phyloP scores from a whole-genome alignment of 208 protist species.

The Lotmaria passim region DNA sequence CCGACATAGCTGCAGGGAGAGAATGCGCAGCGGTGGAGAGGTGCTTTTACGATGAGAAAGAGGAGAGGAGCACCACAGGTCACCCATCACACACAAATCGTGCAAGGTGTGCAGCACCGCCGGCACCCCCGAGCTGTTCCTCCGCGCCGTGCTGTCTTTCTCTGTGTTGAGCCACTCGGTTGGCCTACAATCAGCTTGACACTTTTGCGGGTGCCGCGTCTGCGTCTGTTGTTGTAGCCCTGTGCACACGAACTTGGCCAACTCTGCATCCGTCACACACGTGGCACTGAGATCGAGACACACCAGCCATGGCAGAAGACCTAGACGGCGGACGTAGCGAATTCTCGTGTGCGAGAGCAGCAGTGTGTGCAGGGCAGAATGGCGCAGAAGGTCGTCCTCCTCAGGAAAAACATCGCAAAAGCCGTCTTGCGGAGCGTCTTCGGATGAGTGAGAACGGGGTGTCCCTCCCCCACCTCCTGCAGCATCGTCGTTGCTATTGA shows the following conservation, averaged over 20 bases:
- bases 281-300: conserved; percentile 18
- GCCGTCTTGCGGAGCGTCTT: too few relatives aligned
- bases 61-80: background rate
- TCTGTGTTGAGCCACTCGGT: too few relatives aligned
- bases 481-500: too few relatives aligned
- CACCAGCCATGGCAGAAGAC: conserved; percentile 14
- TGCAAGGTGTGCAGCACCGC: conserved; percentile 4
- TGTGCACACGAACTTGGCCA: conserved; percentile 24
- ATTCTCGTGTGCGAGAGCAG: conserved; percentile 26
- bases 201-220: too few relatives aligned
- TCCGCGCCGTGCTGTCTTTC: background rate
- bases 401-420: background rate
- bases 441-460: background rate
- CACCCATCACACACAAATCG: background rate
- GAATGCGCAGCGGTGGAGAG: conserved; percentile 13
- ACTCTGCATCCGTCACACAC: conserved; percentile 14
- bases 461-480: too few relatives aligned
- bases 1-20: conserved; percentile 27
- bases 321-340: conserved; percentile 12
- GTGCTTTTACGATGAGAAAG: background rate
- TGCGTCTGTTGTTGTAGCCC: background rate
- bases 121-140: background rate
- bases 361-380: conserved; percentile 19
- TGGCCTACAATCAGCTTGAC: too few relatives aligned
- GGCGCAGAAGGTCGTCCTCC: conserved; percentile 5